Base-by-base conservation (phyloP, 192 early-diverging fungal species). In the Linnemannia zychae region DNA sequence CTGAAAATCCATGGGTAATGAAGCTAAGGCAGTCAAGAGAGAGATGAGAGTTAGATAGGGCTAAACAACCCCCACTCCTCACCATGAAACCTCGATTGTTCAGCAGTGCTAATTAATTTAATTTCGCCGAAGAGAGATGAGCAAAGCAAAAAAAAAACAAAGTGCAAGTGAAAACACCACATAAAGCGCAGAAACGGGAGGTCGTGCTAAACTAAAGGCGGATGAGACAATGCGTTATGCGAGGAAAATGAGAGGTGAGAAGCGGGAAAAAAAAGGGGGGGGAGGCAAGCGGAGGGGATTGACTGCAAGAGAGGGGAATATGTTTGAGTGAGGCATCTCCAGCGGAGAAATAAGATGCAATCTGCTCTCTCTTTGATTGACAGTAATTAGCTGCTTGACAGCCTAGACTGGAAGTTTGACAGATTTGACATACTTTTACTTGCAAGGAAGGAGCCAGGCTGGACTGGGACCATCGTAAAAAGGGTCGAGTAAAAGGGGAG, bases 51-150 rank as follows among this genome's bases (percentile, higher is more conserved):
- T n/a, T n/a, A 44, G 40, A 44, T 57, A 57, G 53, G 53, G 57
- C 57, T 63, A 63, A 33, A 63, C 6, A 47, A 7, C 4, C 46
- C 46, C 46, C 46, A 11, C 48, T 2, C 13, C 48, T 24, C 57
- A 63, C 57, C 13, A 31, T 63, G 57, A 63, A 63, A 63, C 57
- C 15, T 31, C 57, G 57, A 63, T 31, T 63, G 57, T 63, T 63
- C 57, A 63, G 57, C 28, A 60, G 2, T 31, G 28, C 15, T 31
- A 63, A 31, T 63, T 31, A 63, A 63, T 63, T 63, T 63, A n/a
- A 63, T 63, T 63, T 13, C 12, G 13, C 1, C 13, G 24, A 24
- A 28, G 57, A 24, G 52, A 33, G 57, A 63, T 63, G 57, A 63
- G 57, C 57, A 63, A 63, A 63, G 57, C 28, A 63, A 31, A 31